Base-by-base conservation (phyloP, 228 moss, liverwort and hornwort genomes). In the Sphagnum magellanicum region DNA sequence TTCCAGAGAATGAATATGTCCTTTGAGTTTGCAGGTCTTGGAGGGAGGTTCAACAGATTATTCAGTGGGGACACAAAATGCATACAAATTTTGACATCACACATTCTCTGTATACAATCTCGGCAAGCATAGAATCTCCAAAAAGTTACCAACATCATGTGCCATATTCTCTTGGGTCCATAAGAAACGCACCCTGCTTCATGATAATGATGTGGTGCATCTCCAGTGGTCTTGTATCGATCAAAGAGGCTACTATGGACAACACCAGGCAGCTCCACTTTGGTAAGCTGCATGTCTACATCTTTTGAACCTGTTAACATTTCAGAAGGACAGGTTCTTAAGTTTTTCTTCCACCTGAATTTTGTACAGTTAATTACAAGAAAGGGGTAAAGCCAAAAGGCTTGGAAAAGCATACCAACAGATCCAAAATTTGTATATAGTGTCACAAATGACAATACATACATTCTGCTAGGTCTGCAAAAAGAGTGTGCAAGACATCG, bases 231-330 rank as follows among this genome's bases (percentile, higher is more conserved):
- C 5, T 10, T 78, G 52, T 86, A 86, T 65, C 86, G 77, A 78
- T 86, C 83, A 72, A 83, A 86, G 52, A 71, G 52, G n/a, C 82
- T 59, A 32, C 74, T 80, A 72, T 86, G 80, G 53, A 75, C 80
- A 68, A 86, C 74, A 70, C 70, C 67, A 60, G 80, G 83, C 67
- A 83, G 74, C 64, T 74, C 75, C 65, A 86, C 78, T 16, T 32
- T 70, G 49, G 72, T 83, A 67, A 70, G 74, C 66, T 78, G 60
- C 50, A 16, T 79, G 49, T 75, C 70, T 59, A 17, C 67, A 59
- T 68, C 76, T 70, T 73, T 66, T 62, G 65, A 50, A 78, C 50
- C 78, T 76, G 74, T 63, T 6, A 65, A 65, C 32, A 32, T 32
- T 32, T 32, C 32, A 32, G 32, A 32, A 32, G 32, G 32, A 32